Conservation (phyloP, 1,284 basidiomycete genomes). For the Sporisorium iseilematis-ciliati region DNA sequence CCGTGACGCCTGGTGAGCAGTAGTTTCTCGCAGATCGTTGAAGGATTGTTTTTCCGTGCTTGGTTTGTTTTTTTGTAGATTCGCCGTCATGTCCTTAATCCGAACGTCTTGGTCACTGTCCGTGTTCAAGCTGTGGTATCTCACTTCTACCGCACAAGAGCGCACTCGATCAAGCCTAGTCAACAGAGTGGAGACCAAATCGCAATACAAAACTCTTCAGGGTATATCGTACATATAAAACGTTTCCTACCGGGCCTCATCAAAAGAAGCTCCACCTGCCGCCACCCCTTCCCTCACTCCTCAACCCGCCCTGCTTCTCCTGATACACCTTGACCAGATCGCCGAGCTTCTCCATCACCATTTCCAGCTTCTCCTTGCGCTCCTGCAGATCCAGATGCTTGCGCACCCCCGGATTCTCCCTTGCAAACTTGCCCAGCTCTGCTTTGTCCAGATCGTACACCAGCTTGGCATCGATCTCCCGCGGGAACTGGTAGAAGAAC, state of each 20-base stretch:
- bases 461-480: slow-evolving; percentile 94
- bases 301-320: slow-evolving; percentile 54
- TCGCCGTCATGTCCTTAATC: too few species aligned
- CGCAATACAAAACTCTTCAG: background rate
- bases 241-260: background rate
- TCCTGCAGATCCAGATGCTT: slow-evolving; percentile 95
- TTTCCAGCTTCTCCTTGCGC: slow-evolving; percentile 88
- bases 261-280: slow-evolving; percentile 61
- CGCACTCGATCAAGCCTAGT: too few species aligned
- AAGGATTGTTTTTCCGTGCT: too few species aligned
- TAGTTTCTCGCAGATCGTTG: background rate
- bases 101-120: too few species aligned
- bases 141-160: too few species aligned
- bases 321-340: slow-evolving; percentile 69
- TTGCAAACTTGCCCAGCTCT: slow-evolving; percentile 88
- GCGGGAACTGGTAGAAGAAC: slow-evolving; percentile 99
- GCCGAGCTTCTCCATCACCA: slow-evolving; percentile 69
- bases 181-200: background rate
- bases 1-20: slow-evolving; percentile 19
- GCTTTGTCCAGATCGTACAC: slow-evolving; percentile 89
- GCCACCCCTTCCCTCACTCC: background rate
- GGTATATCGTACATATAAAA: slow-evolving; percentile 13
- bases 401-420: slow-evolving; percentile 89
- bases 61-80: too few species aligned
- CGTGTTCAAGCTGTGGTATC: too few species aligned